Base-by-base conservation (phyloP, 805 yeast genomes). In the Metschnikowia bowlesiae region DNA sequence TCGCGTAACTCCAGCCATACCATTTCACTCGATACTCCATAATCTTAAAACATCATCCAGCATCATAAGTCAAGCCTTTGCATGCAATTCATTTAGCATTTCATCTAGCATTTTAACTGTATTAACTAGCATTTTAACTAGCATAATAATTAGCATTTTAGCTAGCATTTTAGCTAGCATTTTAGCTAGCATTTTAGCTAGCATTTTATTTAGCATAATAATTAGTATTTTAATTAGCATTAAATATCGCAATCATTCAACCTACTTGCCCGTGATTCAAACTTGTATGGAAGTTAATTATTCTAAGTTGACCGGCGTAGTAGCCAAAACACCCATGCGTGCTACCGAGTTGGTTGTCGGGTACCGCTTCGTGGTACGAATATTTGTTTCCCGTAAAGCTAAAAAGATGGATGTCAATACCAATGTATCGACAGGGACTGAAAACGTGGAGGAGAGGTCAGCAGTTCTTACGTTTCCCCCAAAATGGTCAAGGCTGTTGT, bases 391-490 rank as follows among this genome's bases (percentile, higher is more conserved):
- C 32, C 76, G 57, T 35, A 73, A 51, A 3, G 70, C 60, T 38
- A 68, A 34, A 40, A 69, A 37, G 2, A 72, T 57, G 41, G 73
- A 63, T 33, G 55, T 48, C 32, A 73, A 46, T 6, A 71, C 73
- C 52, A 69, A 55, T 22, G 62, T 55, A 53, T 73, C 75, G 11
- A 55, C 32, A 41, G 66, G 69, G 4, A 67, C 61, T 13, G 75
- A 68, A 16, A 62, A 57, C 1, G 73, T 67, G 28, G 71, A 64
- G 49, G 63, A 53, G 11, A 54, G 35, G 44, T 62, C 61, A 8
- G 40, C 16, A 32, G 35, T 32, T 33, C 45, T 33, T n/a, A n/a
- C 4, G 14, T 22, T 14, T n/a, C 45, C 37, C n/a, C 30, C 45
- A n/a, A 10, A 32, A 33, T 32, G 38, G 29, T 16, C 26, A 22